Evolutionary conservation across 1,284 basidiomycete genomes (phyloP), one percentile per base, ranked within the genome.

Genomic region (Cryptococcus sp.): DNA sequence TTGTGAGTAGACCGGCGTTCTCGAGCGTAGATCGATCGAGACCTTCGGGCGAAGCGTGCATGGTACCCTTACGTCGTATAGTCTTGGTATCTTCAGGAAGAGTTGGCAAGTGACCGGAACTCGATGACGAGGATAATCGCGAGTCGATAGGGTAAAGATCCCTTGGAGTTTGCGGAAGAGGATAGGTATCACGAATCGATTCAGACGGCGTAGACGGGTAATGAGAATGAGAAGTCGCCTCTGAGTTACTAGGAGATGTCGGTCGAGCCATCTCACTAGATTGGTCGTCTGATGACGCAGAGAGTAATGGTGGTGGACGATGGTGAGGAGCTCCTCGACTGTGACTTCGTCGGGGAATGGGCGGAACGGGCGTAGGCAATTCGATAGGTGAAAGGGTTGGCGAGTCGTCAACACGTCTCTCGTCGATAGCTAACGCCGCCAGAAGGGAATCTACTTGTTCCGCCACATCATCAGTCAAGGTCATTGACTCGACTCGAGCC

Each of bases 151-250:
- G 35, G 33, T 13, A 34, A n/a, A 15, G 34, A 15, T 35, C 30
- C 23, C 23, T 23, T 23, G 23, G 23, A 5, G 3, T 8, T 23
- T 5, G 41, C 43, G 53, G 53, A 31, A 57, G 13, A 50, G 51
- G 15, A 60, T 58, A 52, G 38, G 47, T 43, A 14, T 54, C 47
- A 23, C 53, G 46, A 10, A 53, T 23, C 5, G 61, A 62, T n/a
- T 64, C 66, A 6, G 61, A 49, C 13, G 70, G 70, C 5, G 70
- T 72, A 6, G 57, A 55, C 0, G 65, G 70, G 55, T 60, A 67
- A 7, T 52, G 46, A 1, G 64, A 65, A 7, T 52, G 46, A 1
- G 64, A 65, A 1, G 67, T 68, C 8, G 59, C 55, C 5, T 72
- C 70, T 31, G 70, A 69, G 53, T 58, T 59, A 4, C 65, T 70